A percentile compares a stretch with the other conserved stretches of the same genome.
These are phyloP conservation scores for Suillus hirtellus DNA, from an alignment of 768 basidiomycete species.

Conservation along the genomic window DNA sequence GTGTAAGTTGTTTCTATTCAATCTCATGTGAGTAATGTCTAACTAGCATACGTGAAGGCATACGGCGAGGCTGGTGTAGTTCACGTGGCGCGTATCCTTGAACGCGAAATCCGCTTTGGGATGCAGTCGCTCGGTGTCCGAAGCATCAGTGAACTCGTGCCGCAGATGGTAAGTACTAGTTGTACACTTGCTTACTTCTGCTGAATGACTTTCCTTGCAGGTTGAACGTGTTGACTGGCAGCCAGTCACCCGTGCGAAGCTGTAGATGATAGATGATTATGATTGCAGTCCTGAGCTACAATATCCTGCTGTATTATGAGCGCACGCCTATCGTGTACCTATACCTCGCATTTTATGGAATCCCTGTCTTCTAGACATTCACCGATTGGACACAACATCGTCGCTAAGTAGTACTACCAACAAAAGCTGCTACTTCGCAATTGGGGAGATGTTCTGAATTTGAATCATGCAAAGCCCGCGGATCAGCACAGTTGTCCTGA, in stretches of 20 bases:
- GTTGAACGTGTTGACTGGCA: conserved; percentile 69
- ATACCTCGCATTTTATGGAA: background rate
- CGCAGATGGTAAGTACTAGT: conserved; percentile 62
- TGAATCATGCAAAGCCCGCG: background rate
- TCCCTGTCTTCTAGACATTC: background rate
- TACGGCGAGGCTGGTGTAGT: conserved; percentile 73
- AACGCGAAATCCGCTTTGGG: conserved; percentile 73
- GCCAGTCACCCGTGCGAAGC: conserved; percentile 34
- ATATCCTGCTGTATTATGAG: background rate
- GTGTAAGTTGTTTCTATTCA: conserved; percentile 45
- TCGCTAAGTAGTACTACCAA: background rate
- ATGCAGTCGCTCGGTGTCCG: conserved; percentile 78
- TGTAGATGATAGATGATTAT: conserved; percentile 1
- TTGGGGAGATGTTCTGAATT: background rate
- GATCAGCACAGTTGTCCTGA: background rate
- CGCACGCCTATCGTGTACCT: background rate
- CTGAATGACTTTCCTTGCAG: conserved; percentile 31
- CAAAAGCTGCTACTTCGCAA: background rate
- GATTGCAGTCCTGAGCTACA: conserved; percentile 21
- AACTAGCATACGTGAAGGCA: conserved; percentile 44
- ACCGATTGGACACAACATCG: background rate
- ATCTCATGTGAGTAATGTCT: conserved; percentile 2
- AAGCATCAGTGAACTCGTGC: conserved; percentile 61
- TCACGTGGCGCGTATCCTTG: conserved; percentile 64
- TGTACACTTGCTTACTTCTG: conserved; percentile 4